Evolutionary conservation across 75 land plant species (phyloP), one percentile per base, ranked within the genome.

Genomic region (Selaginella moellendorffii): DNA sequence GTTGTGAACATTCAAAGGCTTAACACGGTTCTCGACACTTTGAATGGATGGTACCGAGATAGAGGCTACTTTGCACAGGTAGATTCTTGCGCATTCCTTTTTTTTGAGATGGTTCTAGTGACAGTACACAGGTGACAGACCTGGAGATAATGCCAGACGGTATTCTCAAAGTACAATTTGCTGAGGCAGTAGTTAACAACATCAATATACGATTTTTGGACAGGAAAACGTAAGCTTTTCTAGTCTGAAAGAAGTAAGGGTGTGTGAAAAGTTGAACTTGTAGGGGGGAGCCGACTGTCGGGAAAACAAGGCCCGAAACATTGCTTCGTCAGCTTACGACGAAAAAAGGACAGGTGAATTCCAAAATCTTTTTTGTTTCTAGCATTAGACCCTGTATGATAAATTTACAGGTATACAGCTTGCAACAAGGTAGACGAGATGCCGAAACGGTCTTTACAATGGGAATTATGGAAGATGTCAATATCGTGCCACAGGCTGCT

Each of bases 381-480:
- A n/a, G n/a, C 46, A 36, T 36, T 14, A 36, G 46, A 5, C 14
- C 14, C 14, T 36, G 14, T 36, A 5, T 36, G 14, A 36, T 5
- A 5, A 5, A 5, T 26, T 25, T 72, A 51, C 75, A 95, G 99
- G 96, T 88, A 1, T 95, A 95, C 66, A 95, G 99, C 66, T 29
- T 90, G 72, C 77, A 79, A 61, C 96, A 95, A 80, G 99, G 86
- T 22, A 90, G 80, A 76, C 78, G 90, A 69, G 99, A 95, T 73
- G 91, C 82, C 19, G 99, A 89, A 24, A 95, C 96, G 65, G 80
- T 95, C 2, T 67, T 84, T 53, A 82, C 99, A 22, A 95, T 95
- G 99, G 99, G 99, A 54, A 83, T 93, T 27, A 93, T 89, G 98
- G 98, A 93, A 74, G 98, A 93, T 80, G 98, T 86, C 30, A 85